Evolutionary conservation across 305 asterid species (phyloP).

Genomic region (Solanum hybrid): DNA sequence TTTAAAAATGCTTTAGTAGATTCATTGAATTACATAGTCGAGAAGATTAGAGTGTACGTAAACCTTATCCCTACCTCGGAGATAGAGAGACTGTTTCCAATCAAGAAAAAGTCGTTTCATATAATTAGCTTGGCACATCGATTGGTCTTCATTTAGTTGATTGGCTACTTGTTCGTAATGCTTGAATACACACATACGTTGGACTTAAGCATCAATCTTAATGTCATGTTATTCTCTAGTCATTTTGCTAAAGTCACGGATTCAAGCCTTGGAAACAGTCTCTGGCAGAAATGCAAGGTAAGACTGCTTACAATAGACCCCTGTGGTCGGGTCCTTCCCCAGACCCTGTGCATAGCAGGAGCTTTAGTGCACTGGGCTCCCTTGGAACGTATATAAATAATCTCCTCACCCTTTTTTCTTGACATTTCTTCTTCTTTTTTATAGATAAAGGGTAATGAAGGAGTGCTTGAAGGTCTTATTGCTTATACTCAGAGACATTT

Average conservation of each 20-base stretch:
- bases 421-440: neutral
- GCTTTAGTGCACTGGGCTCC: too few species aligned
- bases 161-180: neutral
- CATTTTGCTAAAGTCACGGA: neutral
- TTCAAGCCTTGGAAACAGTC: too few species aligned
- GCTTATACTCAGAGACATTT: slow-evolving; percentile 83
- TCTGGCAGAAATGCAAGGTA: too few species aligned
- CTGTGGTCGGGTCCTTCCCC: too few species aligned
- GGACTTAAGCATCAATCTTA: neutral
- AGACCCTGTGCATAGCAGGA: too few species aligned
- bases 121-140: neutral
- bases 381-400: too few species aligned
- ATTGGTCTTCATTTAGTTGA: neutral
- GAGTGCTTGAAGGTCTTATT: slow-evolving; percentile 31
- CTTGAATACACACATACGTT: neutral
- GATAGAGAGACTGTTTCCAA: neutral
- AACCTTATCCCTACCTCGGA: too few species aligned
- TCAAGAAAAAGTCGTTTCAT: neutral
- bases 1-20: neutral
- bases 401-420: too few species aligned
- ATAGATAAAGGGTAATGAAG: slow-evolving; percentile 6
- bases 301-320: too few species aligned
- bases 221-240: neutral
- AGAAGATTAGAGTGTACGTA: too few species aligned
- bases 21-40: neutral